Conservation (phyloP, 768 basidiomycete genomes). For the Tulasnella sp. region DNA sequence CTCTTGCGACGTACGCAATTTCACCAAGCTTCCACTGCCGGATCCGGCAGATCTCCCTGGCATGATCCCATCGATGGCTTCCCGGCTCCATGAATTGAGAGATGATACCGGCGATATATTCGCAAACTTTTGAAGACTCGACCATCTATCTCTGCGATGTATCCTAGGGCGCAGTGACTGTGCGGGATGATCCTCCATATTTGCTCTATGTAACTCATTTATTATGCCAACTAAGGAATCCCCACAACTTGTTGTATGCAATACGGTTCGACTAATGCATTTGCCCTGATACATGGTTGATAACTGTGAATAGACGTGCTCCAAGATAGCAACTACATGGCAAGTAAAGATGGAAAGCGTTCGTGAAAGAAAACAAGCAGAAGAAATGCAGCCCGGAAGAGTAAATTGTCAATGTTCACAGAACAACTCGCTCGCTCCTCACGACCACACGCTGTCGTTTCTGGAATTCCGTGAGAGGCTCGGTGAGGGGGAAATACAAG, state of each 20-base stretch:
- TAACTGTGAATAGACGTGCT: too few relatives aligned
- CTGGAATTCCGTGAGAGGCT: conserved; percentile 48
- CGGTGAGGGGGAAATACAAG: conserved; percentile 65
- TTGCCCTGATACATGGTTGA: too few relatives aligned
- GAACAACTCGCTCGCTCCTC: conserved; percentile 35
- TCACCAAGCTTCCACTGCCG: conserved; percentile 35
- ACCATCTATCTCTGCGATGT: too few relatives aligned
- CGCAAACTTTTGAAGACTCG: background rate
- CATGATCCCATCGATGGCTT: conserved; percentile 14
- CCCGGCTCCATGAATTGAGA: conserved; percentile 9
- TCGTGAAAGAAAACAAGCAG: background rate
- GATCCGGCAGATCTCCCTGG: conserved; percentile 21
- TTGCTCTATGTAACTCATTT: too few relatives aligned
- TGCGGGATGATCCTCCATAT: too few relatives aligned
- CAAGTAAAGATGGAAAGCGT: too few relatives aligned
- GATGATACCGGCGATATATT: conserved; percentile 14
- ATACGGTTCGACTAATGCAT: too few relatives aligned
- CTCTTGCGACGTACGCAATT: conserved; percentile 77
- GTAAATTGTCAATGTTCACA: background rate
- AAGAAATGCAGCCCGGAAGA: background rate
- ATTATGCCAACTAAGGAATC: too few relatives aligned
- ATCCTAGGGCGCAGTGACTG: too few relatives aligned
- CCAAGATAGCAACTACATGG: too few relatives aligned
- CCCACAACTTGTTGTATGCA: too few relatives aligned
- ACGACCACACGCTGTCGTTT: conserved; percentile 41